Evolutionary conservation across 352 stramenopile species (phyloP), one percentile per base, ranked within the genome.

Genomic region (Elongisporangium prolatum): DNA sequence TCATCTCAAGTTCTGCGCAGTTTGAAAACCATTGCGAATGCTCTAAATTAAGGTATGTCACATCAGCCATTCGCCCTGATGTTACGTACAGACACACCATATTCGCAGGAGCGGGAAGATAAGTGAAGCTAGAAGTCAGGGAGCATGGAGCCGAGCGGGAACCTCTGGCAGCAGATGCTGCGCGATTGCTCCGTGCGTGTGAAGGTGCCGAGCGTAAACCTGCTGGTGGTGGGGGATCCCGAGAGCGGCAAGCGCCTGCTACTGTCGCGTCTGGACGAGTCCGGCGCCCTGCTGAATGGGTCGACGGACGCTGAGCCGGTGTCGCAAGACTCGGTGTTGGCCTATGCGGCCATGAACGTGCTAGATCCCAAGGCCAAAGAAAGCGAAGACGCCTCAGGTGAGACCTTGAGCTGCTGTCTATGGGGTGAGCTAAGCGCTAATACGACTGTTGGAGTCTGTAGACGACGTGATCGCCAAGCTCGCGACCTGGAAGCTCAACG

Each of bases 111-210:
- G 28, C 28, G 28, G 28, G 28, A 40, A 40, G 28, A 40, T 40
- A 40, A 40, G 28, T 40, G 28, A 40, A 40, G 28, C 28, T 40
- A 40, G n/a, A n/a, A n/a, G 14, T 40, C 28, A 40, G 28, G 25
- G 9, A 40, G 28, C 13, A 67, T 54, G 59, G 16, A 56, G 17
- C 52, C 37, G 16, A 56, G 58, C 47, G 61, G 59, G 47, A 88
- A 92, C 67, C 68, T 90, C 38, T 94, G 85, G 85, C 82, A 94
- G 68, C 80, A 89, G 67, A 84, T 94, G 68, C 80, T 94, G 58
- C 78, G 81, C 54, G 82, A 92, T 56, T 88, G 73, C 64, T 91
- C 82, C 34, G 83, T 90, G 70, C 82, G 85, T 50, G 77, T 75
- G 52, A 84, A 84, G 65, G 75, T 94, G 24, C 85, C 85, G 40